phyloP scores from a whole-genome alignment of 305 asterid genomes.

The Fraxinus platypoda region DNA sequence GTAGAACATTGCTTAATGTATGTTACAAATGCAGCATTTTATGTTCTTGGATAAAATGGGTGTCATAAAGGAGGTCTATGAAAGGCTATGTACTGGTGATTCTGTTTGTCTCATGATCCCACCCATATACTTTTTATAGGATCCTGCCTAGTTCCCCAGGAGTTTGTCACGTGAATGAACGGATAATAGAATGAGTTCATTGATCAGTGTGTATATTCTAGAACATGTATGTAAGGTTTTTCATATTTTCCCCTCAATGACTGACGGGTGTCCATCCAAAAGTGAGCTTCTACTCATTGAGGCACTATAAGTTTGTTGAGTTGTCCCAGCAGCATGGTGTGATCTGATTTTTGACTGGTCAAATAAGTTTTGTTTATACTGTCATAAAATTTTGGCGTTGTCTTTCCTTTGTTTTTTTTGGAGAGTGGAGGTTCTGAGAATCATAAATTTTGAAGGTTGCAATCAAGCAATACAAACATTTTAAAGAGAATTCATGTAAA shows the following conservation, averaged over 20 bases:
- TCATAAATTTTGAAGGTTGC: neutral
- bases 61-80: slow-evolving; percentile 17
- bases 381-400: neutral
- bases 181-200: neutral
- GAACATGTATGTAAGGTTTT: neutral
- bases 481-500: neutral
- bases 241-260: neutral
- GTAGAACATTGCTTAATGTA: slow-evolving; percentile 14
- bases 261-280: neutral
- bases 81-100: neutral
- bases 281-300: neutral
- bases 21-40: neutral
- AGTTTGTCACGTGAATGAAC: neutral
- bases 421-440: neutral
- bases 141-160: neutral
- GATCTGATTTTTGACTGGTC: neutral
- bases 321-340: neutral
- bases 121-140: neutral
- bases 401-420: neutral
- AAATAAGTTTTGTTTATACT: neutral
- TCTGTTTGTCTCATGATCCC: slow-evolving; percentile 17
- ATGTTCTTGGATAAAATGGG: neutral
- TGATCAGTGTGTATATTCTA: neutral
- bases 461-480: neutral
- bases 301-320: neutral